Evolutionary conservation across 176 grass and related monocot species (phyloP), one percentile per base, ranked within the genome.

Genomic region (Dactylis glomerata): DNA sequence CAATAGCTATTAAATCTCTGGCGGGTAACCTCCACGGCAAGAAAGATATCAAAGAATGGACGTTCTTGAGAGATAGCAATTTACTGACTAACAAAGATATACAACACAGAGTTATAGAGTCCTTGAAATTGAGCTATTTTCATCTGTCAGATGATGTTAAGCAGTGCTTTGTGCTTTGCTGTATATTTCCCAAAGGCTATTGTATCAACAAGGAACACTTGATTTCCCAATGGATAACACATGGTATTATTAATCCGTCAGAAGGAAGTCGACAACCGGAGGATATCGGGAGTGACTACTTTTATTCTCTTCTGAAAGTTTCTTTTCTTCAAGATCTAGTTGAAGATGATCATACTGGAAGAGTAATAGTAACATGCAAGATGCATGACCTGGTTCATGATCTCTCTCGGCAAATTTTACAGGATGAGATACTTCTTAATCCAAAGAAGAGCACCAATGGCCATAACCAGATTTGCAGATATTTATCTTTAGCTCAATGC

Each of bases 201-300:
- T 0, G 0, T 1, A 57, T 83, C 5, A 0, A 84, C 5, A 88
- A 88, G 30, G 42, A 44, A 3, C 3, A 87, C 1, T 23, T 88
- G 61, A 70, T 84, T 82, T 14, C 16, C 19, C 81, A 63, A 47
- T 88, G 86, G 86, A 84, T 84, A 16, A 75, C 86, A 20, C 62
- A 84, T 27, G 73, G 24, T 5, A n/a, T 79, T 0, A 4, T 84
- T 27, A 6, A 0, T 12, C 0, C 5, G 1, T 0, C 10, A 10
- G 12, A 63, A n/a, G 66, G 11, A 59, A 26, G 10, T 59, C 23
- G 23, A 59, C 23, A 26, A 12, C 23, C 2, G 5, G 58, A 62
- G 16, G 58, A 62, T 15, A 62, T 62, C 2, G 58, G 58, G 12
- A 30, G 1, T 15, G 58, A 7, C 58, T 62, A 62, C 46, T 49